Base-by-base conservation (phyloP, 805 yeast species). In the Ogataea chonburiensis region DNA sequence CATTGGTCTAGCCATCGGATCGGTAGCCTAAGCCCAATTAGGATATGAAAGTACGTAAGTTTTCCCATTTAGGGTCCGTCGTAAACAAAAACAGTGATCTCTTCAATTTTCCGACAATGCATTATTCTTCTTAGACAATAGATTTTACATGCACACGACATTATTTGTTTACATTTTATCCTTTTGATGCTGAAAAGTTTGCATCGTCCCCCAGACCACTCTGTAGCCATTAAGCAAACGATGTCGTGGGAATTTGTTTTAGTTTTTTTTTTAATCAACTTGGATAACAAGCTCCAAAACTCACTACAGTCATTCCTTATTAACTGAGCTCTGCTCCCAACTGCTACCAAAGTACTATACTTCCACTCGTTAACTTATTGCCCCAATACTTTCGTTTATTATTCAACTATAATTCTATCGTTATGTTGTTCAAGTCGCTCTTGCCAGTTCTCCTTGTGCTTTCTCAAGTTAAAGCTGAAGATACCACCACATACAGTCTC, bases 401-500 rank as follows among this genome's bases (percentile, higher is more conserved):
- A 22, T 22, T 20, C 35, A 30, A 17, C 8, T 15, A 19, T 13
- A 22, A 21, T 25, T 12, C 32, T 11, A 28, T 19, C 25, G 18
- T 30, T 16, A 39, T 58, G 64, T 43, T 55, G 41, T 45, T 49
- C 42, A 55, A 55, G 40, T 37, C 52, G 19, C 22, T 58, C 8
- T 28, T 54, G 20, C 55, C 58, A 28, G 28, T 56, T 15, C 32
- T 53, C 21, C 31, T 58, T 23, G 41, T 60, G 12, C 47, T 53
- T 9, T 26, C 58, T 14, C 25, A 35, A 4, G 56, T 45, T 37
- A 31, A 37, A 10, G 65, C 63, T 20, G 67, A 60, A 14, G 55
- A 45, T 14, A 67, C 68, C 19, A 67, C 73, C 30, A 70, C 76
- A 37, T 54, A 66, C 18, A 44, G 55, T 18, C 51, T 67, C 36